These are phyloP conservation scores for Chlamydomonas incerta DNA, from an alignment of 139 green algal species.

Conservation along the genomic window DNA sequence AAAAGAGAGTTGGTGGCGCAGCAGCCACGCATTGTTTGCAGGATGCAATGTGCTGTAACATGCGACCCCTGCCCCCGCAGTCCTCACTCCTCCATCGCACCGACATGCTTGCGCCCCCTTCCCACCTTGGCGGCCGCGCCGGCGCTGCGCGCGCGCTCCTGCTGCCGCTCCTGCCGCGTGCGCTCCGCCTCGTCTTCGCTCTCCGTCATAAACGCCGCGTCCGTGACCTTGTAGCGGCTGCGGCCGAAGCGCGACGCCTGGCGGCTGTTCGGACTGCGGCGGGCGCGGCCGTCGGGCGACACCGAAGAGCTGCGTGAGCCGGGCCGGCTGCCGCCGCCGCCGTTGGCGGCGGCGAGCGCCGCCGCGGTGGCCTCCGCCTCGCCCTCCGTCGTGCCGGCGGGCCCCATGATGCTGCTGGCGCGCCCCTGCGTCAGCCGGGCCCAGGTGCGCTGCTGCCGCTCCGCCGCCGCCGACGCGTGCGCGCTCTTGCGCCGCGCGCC, in stretches of 20 bases:
- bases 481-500: not conserved
- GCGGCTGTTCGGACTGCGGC: not conserved
- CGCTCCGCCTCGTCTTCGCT: not conserved
- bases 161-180: not conserved
- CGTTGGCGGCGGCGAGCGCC: not conserved
- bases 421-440: conserved; percentile 6
- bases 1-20: too few species aligned
- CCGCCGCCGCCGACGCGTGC: too few species aligned
- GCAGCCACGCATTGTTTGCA: too few species aligned
- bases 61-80: too few species aligned
- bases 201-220: not conserved
- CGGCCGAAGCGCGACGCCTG: conserved; percentile 19
- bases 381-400: not conserved
- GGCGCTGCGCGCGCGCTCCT: not conserved
- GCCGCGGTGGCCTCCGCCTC: not conserved
- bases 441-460: not conserved
- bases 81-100: too few species aligned
- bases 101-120: too few species aligned
- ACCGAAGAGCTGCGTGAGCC: not conserved
- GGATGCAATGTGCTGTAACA: too few species aligned
- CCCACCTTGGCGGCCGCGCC: not conserved
- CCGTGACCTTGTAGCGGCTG: conserved; percentile 13
- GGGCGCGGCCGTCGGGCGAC: too few species aligned
- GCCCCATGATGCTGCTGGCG: conserved; percentile 2
- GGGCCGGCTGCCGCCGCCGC: not conserved